These are phyloP conservation scores for Fusarium longipes DNA, from an alignment of 2,329 filamentous ascomycete genomes.

Conservation along the genomic window DNA sequence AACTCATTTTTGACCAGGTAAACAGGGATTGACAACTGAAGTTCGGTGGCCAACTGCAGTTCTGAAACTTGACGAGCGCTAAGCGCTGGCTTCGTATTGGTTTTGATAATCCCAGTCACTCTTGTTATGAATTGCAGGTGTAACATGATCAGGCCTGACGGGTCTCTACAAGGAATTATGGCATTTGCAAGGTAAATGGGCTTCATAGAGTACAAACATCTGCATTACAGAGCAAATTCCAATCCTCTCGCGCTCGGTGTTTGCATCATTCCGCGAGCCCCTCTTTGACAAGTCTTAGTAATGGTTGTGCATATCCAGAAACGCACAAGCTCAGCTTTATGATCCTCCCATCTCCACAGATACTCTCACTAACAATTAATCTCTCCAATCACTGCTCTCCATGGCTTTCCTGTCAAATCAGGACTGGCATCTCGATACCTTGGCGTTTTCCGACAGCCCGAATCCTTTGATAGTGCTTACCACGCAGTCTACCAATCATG, in stretches of 20 bases:
- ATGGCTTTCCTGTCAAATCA: background rate
- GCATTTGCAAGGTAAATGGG: fast-evolving
- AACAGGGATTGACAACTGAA: too few relatives aligned
- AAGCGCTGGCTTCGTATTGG: too few relatives aligned
- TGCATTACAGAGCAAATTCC: background rate
- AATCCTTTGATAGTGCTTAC: slow-evolving; percentile 16
- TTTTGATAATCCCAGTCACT: too few relatives aligned
- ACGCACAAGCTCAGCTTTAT: slow-evolving; percentile 25
- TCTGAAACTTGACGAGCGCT: too few relatives aligned
- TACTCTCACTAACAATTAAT: background rate
- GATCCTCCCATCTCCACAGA: background rate
- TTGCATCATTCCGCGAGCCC: slow-evolving; percentile 22
- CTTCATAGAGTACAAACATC: background rate
- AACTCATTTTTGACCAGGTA: too few relatives aligned
- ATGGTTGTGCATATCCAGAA: slow-evolving; percentile 2
- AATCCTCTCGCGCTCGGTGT: background rate
- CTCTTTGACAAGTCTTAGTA: background rate
- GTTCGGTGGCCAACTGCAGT: too few relatives aligned
- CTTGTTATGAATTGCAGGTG: too few relatives aligned
- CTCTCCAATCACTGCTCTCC: background rate
- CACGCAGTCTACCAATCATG: background rate
- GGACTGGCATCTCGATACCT: slow-evolving; percentile 29
- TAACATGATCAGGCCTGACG: background rate
- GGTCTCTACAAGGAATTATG: background rate
- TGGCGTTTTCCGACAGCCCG: slow-evolving; percentile 41